Percentiles rank a stretch among this genome's conserved stretches.
phyloP scores from a whole-genome alignment of 208 protist species.

The Acanthamoeba culbertsoni region DNA sequence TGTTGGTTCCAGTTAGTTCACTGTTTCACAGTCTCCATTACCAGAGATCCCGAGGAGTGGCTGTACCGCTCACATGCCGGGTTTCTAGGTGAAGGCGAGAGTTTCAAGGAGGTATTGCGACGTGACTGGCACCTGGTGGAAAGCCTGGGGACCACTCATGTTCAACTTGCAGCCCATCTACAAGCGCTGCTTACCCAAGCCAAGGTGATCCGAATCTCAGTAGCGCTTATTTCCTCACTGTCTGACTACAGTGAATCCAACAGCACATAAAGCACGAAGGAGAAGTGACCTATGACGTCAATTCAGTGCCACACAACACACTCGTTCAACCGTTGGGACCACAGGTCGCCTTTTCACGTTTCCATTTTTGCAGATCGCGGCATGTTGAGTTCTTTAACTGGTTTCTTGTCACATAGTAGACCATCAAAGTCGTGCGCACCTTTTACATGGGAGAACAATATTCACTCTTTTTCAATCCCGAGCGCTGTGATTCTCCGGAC shows the following conservation, averaged over 20 bases:
- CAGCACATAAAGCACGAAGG: not conserved
- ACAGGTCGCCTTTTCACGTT: not conserved
- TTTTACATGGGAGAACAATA: conserved; percentile 38
- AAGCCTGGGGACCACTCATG: not conserved
- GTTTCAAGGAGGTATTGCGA: not conserved
- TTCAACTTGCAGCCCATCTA: not conserved
- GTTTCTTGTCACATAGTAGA: too few species aligned
- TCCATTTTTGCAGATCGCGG: too few species aligned
- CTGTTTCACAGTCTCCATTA: not conserved
- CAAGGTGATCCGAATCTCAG: not conserved
- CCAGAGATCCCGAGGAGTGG: not conserved
- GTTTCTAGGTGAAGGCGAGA: not conserved
- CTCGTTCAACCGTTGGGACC: not conserved
- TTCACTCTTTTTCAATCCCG: conserved; percentile 48
- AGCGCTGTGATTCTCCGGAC: not conserved
- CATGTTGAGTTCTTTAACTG: too few species aligned
- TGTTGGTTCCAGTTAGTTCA: not conserved
- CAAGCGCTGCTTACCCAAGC: not conserved
- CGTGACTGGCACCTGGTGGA: not conserved
- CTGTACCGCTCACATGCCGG: not conserved
- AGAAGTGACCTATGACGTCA: not conserved
- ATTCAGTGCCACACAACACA: not conserved
- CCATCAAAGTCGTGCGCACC: not conserved
- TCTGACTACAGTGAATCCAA: not conserved
- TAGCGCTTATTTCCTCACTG: not conserved